Percentiles rank a stretch among this genome's conserved stretches.
phyloP scores from a whole-genome alignment of 1,139 yeast genomes.

The Insectozyma bohioensis region DNA sequence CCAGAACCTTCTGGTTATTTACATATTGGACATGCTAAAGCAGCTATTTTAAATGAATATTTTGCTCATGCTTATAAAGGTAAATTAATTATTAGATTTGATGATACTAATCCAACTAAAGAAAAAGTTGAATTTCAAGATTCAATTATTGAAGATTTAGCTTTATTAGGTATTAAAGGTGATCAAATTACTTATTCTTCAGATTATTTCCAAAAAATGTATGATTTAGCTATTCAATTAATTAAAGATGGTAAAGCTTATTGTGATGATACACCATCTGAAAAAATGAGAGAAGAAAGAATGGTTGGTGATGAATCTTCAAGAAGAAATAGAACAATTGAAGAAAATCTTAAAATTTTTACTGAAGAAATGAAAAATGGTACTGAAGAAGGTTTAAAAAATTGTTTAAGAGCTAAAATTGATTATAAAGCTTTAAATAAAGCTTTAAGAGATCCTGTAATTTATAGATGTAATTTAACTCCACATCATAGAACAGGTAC shows the following conservation, averaged over 20 bases:
- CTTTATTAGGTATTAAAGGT: constrained; percentile 86
- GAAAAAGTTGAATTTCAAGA: constrained; percentile 93
- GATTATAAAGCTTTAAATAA: constrained; percentile 88
- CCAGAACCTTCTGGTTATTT: constrained; percentile 91
- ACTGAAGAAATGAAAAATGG: constrained; percentile 90
- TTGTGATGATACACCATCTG: constrained; percentile 93
- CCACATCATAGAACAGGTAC: constrained; percentile 97
- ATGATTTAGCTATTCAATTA: constrained; percentile 76
- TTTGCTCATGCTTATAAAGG: constrained; percentile 94
- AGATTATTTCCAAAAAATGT: constrained; percentile 89
- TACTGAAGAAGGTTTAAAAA: constrained; percentile 84
- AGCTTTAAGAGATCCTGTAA: constrained; percentile 94
- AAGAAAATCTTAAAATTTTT: constrained; percentile 83
- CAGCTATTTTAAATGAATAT: constrained; percentile 92
- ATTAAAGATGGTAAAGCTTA: constrained; percentile 95
- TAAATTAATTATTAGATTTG: constrained; percentile 90
- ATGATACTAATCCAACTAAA: constrained; percentile 95
- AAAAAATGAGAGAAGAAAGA: constrained; percentile 96
- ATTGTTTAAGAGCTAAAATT: constrained; percentile 94
- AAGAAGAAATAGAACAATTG: constrained; percentile 87
- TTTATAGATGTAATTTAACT: constrained; percentile 91
- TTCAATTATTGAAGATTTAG: constrained; percentile 86
- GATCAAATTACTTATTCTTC: constrained; percentile 86
- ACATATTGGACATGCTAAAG: constrained; percentile 94
- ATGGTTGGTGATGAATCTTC: constrained; percentile 91